Percentiles rank a stretch among this genome's conserved stretches.
Conservation (phyloP, 768 basidiomycete genomes). For the Neoboletus brunneissimus region DNA sequence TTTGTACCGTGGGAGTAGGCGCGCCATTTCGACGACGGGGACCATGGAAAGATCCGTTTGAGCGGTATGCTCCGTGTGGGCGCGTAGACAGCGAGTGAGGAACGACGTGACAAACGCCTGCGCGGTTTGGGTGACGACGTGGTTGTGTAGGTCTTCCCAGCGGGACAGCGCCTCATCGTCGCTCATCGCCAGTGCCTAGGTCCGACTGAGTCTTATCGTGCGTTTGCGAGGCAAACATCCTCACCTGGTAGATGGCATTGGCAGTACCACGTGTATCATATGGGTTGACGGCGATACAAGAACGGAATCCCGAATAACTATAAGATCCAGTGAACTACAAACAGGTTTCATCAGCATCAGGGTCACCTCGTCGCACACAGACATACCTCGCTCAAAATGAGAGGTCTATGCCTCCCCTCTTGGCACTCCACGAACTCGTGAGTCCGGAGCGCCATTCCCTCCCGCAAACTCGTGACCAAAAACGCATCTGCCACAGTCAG, state of each 20-base stretch:
- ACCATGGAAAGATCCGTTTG: constrained; percentile 33
- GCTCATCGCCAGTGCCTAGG: constrained; percentile 68
- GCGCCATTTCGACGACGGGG: constrained; percentile 41
- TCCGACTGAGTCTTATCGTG: not conserved
- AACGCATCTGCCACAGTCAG: constrained; percentile 83
- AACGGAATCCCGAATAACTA: constrained; percentile 82
- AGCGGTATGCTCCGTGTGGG: constrained; percentile 61
- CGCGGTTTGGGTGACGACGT: constrained; percentile 83
- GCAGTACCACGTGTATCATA: constrained; percentile 86
- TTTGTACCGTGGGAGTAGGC: constrained; percentile 65
- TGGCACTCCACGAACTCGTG: constrained; percentile 89
- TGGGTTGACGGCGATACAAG: constrained; percentile 83
- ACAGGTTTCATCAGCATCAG: not conserved
- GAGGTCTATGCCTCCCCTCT: constrained; percentile 59
- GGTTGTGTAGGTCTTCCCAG: constrained; percentile 85
- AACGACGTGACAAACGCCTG: constrained; percentile 81
- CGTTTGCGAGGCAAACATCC: not conserved
- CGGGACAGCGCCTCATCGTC: constrained; percentile 69
- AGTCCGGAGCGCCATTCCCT: constrained; percentile 81
- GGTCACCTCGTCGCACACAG: not conserved
- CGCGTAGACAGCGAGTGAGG: constrained; percentile 70
- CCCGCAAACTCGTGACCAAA: constrained; percentile 77
- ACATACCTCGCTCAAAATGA: constrained; percentile 76
- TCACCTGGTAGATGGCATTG: constrained; percentile 61
- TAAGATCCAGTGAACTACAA: constrained; percentile 80